phyloP scores from a whole-genome alignment of 805 yeast species.

The Lachancea kluyveri region DNA sequence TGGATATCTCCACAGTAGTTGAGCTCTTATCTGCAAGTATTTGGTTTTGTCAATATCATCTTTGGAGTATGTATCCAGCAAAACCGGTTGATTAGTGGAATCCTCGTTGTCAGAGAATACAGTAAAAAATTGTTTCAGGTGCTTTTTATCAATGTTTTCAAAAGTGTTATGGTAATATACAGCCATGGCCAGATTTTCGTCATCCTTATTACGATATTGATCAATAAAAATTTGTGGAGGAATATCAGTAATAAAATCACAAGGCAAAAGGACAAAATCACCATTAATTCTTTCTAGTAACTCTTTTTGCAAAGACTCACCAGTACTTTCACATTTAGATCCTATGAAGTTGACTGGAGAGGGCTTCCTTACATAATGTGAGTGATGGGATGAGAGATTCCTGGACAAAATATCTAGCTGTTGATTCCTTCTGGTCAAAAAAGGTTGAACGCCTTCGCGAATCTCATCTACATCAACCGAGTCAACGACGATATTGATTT shows the following conservation, averaged over 20 bases:
- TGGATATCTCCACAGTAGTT: slow-evolving; percentile 86
- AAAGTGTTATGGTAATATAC: slow-evolving; percentile 69
- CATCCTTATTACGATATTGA: slow-evolving; percentile 68
- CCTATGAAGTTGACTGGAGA: slow-evolving; percentile 38
- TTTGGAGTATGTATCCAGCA: slow-evolving; percentile 68
- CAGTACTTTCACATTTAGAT: slow-evolving; percentile 49
- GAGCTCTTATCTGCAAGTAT: slow-evolving; percentile 71
- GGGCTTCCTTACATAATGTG: slow-evolving; percentile 26
- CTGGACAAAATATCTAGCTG: slow-evolving; percentile 24
- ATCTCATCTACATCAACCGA: slow-evolving; percentile 42
- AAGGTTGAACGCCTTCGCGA: slow-evolving; percentile 41
- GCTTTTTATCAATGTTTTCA: slow-evolving; percentile 65
- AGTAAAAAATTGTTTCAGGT: slow-evolving; percentile 53
- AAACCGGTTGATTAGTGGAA: slow-evolving; percentile 30
- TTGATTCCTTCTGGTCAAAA: slow-evolving; percentile 36
- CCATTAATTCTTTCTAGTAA: slow-evolving; percentile 36
- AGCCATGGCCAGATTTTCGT: slow-evolving; percentile 62
- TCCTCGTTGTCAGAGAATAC: slow-evolving; percentile 49
- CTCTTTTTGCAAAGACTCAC: slow-evolving; percentile 49
- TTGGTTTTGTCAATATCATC: slow-evolving; percentile 67
- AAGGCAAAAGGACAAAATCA: slow-evolving; percentile 80
- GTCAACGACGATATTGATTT: slow-evolving; percentile 58
- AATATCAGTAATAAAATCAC: slow-evolving; percentile 88
- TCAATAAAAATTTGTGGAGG: slow-evolving; percentile 88
- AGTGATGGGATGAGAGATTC: slow-evolving; percentile 19